Conservation (phyloP, 306 rosid species). For the Dryas alaskensis region DNA sequence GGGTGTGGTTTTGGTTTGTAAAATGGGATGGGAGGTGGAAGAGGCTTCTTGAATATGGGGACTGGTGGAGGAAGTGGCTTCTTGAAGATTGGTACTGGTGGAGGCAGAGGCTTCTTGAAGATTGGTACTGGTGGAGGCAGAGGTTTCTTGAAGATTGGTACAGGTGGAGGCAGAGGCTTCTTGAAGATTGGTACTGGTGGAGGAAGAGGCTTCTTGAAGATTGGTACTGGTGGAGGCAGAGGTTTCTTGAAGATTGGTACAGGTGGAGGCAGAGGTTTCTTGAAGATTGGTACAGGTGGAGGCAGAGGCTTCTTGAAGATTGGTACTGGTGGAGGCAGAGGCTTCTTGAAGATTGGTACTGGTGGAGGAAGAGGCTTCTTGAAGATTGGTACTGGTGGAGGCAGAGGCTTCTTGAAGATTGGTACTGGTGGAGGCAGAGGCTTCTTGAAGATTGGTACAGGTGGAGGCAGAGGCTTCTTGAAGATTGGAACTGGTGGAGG, state of each 20-base stretch:
- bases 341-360: neutral
- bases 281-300: neutral
- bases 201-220: slow-evolving; percentile 26
- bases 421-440: slow-evolving; percentile 6
- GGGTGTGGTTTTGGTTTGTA: slow-evolving; percentile 32
- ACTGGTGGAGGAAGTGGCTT: slow-evolving; percentile 39
- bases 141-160: neutral
- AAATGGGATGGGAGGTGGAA: slow-evolving; percentile 24
- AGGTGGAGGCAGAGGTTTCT: slow-evolving; percentile 17
- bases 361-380: slow-evolving; percentile 20
- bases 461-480: slow-evolving; percentile 21
- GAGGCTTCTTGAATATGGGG: slow-evolving; percentile 26
- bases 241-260: slow-evolving; percentile 1
- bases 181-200: slow-evolving; percentile 22
- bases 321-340: slow-evolving; percentile 15
- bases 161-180: slow-evolving; percentile 18
- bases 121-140: slow-evolving; percentile 20
- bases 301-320: slow-evolving; percentile 8
- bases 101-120: slow-evolving; percentile 9
- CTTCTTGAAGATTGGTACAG: neutral
- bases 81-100: neutral
- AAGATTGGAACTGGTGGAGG: neutral
- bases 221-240: slow-evolving; percentile 20
- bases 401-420: slow-evolving; percentile 12
- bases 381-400: slow-evolving; percentile 22